Conservation (phyloP, 2,329 filamentous ascomycete species). For the Aureobasidium sp. region DNA sequence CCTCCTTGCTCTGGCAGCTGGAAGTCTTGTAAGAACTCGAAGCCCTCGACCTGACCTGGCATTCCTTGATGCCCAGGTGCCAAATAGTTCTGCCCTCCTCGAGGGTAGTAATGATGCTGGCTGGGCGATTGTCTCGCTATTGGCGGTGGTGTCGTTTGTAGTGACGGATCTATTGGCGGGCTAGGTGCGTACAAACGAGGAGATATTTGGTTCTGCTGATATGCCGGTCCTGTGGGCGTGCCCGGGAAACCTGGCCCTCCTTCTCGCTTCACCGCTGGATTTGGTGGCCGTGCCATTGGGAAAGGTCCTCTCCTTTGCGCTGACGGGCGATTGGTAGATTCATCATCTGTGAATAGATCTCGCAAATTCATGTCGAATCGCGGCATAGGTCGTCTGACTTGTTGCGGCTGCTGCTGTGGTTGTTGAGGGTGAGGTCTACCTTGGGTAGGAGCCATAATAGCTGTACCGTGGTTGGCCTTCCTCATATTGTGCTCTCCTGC, state of each 20-base stretch:
- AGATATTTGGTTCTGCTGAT: constrained; percentile 9
- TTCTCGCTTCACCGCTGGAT: not conserved
- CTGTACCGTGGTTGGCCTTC: constrained; percentile 3
- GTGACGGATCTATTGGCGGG: constrained; percentile 13
- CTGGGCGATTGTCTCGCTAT: constrained; percentile 6
- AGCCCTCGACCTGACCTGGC: constrained; percentile 17
- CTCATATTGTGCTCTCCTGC: not conserved
- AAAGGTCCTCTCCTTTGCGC: constrained; percentile 23
- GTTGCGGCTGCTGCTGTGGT: not conserved
- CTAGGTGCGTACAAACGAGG: not conserved
- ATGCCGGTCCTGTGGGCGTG: not conserved
- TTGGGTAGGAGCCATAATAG: constrained; percentile 5
- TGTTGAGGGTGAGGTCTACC: not conserved
- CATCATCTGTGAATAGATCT: constrained; percentile 44
- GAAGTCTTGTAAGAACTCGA: constrained; percentile 50
- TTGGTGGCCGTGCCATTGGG: constrained; percentile 13
- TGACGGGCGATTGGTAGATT: constrained; percentile 30
- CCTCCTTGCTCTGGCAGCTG: constrained; percentile 21
- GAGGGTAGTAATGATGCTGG: constrained; percentile 10
- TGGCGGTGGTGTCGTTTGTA: constrained; percentile 1
- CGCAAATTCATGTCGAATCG: constrained; percentile 53
- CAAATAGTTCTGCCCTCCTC: not conserved
- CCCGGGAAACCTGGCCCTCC: constrained; percentile 1
- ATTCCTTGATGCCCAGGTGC: not conserved
- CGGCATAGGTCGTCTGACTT: constrained; percentile 36